Evolutionary conservation across 306 rosid genomes (phyloP).

Genomic region (Quercus mongolica): DNA sequence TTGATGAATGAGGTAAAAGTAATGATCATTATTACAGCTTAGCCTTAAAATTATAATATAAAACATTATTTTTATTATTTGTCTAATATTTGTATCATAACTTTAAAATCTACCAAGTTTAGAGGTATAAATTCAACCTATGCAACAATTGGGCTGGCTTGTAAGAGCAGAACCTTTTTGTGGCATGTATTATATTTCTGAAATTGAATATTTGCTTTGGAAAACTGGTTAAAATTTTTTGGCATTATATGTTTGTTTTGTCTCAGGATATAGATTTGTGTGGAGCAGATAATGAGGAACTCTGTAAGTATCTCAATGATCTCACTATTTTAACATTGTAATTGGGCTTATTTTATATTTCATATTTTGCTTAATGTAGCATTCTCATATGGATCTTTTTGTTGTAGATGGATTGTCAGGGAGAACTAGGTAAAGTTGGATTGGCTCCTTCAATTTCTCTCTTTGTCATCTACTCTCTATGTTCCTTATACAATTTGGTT

Average conservation of each 20-base stretch:
- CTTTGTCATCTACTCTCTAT: background rate
- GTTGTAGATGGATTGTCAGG: constrained; percentile 63
- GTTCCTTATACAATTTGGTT: constrained; percentile 11
- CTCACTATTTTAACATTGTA: constrained; percentile 9
- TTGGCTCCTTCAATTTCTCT: constrained; percentile 17
- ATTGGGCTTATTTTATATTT: background rate
- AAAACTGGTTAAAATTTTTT: constrained; percentile 15
- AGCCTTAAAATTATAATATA: constrained; percentile 5
- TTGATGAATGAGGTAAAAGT: constrained; percentile 48
- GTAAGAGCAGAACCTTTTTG: background rate
- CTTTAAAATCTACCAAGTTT: background rate
- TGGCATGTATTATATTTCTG: background rate
- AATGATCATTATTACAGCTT: constrained; percentile 9
- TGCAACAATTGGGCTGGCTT: background rate
- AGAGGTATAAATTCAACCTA: background rate
- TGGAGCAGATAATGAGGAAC: constrained; percentile 26
- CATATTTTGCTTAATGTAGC: constrained; percentile 17
- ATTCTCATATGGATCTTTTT: constrained; percentile 23
- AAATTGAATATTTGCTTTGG: background rate
- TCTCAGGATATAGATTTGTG: constrained; percentile 47
- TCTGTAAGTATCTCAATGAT: constrained; percentile 37
- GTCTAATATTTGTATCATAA: background rate
- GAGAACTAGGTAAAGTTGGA: constrained; percentile 65
- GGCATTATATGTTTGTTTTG: background rate
- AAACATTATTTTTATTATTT: background rate